Evolutionary conservation across 2,329 filamentous ascomycete species (phyloP).

Genomic region (Aspergillus brunneoviolaceus): DNA sequence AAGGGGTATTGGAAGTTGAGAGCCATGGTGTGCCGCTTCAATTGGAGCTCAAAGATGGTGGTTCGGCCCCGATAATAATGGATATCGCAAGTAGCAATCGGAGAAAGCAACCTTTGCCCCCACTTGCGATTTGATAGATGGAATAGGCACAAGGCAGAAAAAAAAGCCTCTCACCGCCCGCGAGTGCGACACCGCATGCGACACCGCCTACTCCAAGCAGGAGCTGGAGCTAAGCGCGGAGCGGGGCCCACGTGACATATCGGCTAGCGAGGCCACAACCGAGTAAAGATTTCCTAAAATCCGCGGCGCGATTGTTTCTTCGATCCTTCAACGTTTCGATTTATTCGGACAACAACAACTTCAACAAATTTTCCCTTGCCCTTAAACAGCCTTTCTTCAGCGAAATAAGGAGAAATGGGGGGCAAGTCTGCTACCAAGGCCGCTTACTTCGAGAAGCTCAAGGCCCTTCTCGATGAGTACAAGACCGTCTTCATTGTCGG

Average conservation of each 20-base stretch:
- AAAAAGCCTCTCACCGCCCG: background rate
- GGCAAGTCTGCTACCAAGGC: slow-evolving; percentile 93
- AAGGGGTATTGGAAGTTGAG: slow-evolving; percentile 54
- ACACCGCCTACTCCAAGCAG: background rate
- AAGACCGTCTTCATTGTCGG: slow-evolving; percentile 95
- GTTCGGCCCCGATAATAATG: background rate
- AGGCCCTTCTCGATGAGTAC: slow-evolving; percentile 94
- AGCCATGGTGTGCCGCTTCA: slow-evolving; percentile 28
- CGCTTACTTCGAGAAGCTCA: slow-evolving; percentile 99
- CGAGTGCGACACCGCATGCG: background rate
- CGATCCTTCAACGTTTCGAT: slow-evolving; percentile 27
- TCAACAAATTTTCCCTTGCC: slow-evolving; percentile 61
- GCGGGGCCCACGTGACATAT: slow-evolving; percentile 33
- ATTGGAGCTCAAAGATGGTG: background rate
- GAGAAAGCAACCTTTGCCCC: background rate
- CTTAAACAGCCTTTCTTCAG: slow-evolving; percentile 99
- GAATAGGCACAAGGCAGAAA: background rate
- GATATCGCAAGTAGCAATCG: background rate
- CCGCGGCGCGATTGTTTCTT: slow-evolving; percentile 14
- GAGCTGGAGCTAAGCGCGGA: background rate
- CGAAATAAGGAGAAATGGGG: slow-evolving; percentile 93
- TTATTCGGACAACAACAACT: slow-evolving; percentile 27
- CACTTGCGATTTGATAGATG: background rate
- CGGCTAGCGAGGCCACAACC: slow-evolving; percentile 42
- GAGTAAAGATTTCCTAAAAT: slow-evolving; percentile 30